phyloP scores from a whole-genome alignment of 352 stramenopile genomes.

The Phytophthora sp. region DNA sequence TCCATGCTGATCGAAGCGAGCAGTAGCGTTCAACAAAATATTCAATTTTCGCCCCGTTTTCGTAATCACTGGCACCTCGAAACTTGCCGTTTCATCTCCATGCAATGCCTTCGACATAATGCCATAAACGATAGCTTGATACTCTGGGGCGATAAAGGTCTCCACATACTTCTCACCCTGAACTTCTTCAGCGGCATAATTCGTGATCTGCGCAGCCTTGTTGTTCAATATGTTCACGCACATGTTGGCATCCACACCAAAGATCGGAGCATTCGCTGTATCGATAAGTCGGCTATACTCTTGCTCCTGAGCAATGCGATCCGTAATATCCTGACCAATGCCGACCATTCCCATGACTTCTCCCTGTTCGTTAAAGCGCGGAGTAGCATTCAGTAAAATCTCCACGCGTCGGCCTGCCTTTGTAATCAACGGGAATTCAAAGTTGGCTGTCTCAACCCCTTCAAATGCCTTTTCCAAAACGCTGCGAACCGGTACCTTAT shows the following conservation, averaged over 20 bases:
- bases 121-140: conserved; percentile 50
- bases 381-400: conserved; percentile 76
- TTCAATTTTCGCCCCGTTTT: conserved; percentile 48
- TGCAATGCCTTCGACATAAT: conserved; percentile 66
- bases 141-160: conserved; percentile 61
- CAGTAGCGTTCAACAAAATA: conserved; percentile 60
- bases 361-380: conserved; percentile 67
- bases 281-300: conserved; percentile 78
- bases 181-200: conserved; percentile 60
- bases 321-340: conserved; percentile 78
- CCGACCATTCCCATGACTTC: conserved; percentile 78
- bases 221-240: conserved; percentile 74
- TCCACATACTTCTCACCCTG: conserved; percentile 64
- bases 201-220: conserved; percentile 62
- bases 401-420: conserved; percentile 46
- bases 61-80: conserved; percentile 72
- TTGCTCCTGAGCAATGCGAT: conserved; percentile 65
- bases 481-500: conserved; percentile 31
- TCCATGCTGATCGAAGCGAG: conserved; percentile 55
- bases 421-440: conserved; percentile 77
- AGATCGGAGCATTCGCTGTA: conserved; percentile 74
- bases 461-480: conserved; percentile 59
- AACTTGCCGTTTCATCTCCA: conserved; percentile 60
- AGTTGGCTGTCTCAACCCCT: conserved; percentile 71
- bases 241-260: conserved; percentile 70